Evolutionary conservation across 1,284 basidiomycete species (phyloP).

Genomic region (Trichosporon inkin): DNA sequence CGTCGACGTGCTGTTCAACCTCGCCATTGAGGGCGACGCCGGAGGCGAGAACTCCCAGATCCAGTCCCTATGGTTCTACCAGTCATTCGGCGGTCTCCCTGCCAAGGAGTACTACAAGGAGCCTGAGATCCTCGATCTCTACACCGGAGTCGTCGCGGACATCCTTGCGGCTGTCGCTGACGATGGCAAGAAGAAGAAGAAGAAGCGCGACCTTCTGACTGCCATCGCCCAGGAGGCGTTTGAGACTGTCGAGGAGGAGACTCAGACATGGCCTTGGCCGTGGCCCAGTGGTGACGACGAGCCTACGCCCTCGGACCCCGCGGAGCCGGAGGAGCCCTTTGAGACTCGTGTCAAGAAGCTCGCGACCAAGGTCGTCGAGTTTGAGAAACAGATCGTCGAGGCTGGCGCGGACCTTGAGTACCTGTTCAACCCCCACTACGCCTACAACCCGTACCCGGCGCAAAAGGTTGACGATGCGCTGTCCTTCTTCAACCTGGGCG

Average conservation of each 20-base stretch:
- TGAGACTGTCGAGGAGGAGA: constrained; percentile 26
- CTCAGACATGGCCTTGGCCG: constrained; percentile 70
- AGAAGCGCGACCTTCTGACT: constrained; percentile 13
- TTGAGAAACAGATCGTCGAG: constrained; percentile 76
- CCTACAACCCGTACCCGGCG: constrained; percentile 79
- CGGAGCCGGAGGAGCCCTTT: constrained; percentile 28
- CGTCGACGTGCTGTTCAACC: constrained; percentile 71
- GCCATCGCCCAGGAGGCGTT: constrained; percentile 19
- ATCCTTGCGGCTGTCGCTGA: constrained; percentile 61
- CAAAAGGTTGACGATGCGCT: constrained; percentile 67
- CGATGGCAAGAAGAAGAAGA: constrained; percentile 14
- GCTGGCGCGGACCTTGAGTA: constrained; percentile 73
- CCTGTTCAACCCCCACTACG: constrained; percentile 66
- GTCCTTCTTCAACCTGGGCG: constrained; percentile 71
- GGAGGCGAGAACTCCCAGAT: constrained; percentile 80
- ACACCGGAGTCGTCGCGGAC: constrained; percentile 65
- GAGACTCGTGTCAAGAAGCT: constrained; percentile 58
- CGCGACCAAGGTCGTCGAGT: constrained; percentile 68
- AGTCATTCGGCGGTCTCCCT: constrained; percentile 78
- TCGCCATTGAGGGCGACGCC: constrained; percentile 76
- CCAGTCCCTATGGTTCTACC: constrained; percentile 81
- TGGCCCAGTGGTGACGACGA: constrained; percentile 58
- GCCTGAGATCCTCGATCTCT: constrained; percentile 63
- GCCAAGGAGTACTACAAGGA: constrained; percentile 95
- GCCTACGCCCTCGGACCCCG: constrained; percentile 18